Percentiles rank a stretch among this genome's conserved stretches.
Conservation (phyloP, 345 rosid genomes). For the Moringa oleifera region DNA sequence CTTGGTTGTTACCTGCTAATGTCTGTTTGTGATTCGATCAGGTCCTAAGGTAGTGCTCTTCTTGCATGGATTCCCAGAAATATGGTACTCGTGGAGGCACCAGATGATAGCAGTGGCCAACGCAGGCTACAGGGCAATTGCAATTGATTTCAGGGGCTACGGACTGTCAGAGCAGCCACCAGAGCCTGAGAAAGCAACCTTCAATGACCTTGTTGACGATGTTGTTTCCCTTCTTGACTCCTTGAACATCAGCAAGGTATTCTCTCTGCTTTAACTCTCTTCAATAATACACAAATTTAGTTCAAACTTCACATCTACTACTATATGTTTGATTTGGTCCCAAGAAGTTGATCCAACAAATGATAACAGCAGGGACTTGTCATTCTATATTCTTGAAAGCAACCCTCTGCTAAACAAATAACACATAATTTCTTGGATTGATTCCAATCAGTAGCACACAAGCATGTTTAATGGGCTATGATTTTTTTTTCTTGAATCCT, state of each 20-base stretch:
- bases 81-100: conserved; percentile 45
- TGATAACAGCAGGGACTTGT: no score
- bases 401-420: no score
- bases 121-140: conserved; percentile 32
- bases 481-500: no score
- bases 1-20: no score
- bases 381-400: no score
- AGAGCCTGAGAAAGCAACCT: conserved; percentile 23
- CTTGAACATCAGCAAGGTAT: conserved; percentile 22
- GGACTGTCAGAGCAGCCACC: conserved; percentile 25
- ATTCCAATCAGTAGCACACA: no score
- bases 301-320: no score
- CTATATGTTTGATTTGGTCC: no score
- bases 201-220: conserved; percentile 29
- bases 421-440: no score
- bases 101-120: conserved; percentile 33
- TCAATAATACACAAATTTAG: no score
- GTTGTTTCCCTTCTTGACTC: conserved; percentile 27
- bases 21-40: neutral
- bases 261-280: neutral
- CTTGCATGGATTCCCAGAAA: conserved; percentile 39
- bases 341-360: no score
- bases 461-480: no score
- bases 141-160: conserved; percentile 39
- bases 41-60: conserved; percentile 28